Evolutionary conservation across 2,329 filamentous ascomycete species (phyloP).

Genomic region (Exophiala sp.): DNA sequence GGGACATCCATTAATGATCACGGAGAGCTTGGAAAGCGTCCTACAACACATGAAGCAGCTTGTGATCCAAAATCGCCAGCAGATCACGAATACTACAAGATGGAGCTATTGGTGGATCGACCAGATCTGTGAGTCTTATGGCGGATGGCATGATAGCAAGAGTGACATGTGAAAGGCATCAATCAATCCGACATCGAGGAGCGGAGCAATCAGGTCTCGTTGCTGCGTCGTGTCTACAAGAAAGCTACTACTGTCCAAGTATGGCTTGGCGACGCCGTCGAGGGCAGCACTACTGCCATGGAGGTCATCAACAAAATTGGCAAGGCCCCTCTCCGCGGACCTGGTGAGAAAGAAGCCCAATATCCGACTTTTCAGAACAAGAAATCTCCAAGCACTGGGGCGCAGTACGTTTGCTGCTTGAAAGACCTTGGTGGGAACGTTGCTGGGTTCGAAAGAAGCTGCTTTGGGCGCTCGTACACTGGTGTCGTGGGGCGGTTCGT

Average conservation of each 20-base stretch:
- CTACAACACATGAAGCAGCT: no score
- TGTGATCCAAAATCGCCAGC: background rate
- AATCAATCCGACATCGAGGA: conserved; percentile 22
- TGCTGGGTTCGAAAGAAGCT: conserved; percentile 8
- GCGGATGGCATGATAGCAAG: background rate
- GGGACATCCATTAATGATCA: background rate
- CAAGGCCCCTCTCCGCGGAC: conserved; percentile 2
- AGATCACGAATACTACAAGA: no score
- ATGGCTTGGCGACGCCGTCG: conserved; percentile 22
- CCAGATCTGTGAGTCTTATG: background rate
- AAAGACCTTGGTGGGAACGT: conserved; percentile 5
- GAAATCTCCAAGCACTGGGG: conserved; percentile 3
- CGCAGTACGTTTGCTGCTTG: background rate
- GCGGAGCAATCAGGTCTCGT: conserved; percentile 13
- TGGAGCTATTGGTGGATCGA: conserved; percentile 6
- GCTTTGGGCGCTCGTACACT: background rate
- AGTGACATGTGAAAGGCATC: conserved; percentile 12
- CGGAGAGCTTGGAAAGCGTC: no score
- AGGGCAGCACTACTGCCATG: conserved; percentile 14
- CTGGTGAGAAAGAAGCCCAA: conserved; percentile 6
- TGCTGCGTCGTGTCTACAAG: conserved; percentile 22
- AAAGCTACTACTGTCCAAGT: conserved; percentile 17
- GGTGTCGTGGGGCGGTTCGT: conserved; percentile 6
- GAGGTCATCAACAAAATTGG: conserved; percentile 14
- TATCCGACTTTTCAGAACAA: conserved; percentile 5